These are phyloP conservation scores for Straminergon stramineum DNA, from an alignment of 225 moss, liverwort and hornwort genomes.

Conservation along the genomic window DNA sequence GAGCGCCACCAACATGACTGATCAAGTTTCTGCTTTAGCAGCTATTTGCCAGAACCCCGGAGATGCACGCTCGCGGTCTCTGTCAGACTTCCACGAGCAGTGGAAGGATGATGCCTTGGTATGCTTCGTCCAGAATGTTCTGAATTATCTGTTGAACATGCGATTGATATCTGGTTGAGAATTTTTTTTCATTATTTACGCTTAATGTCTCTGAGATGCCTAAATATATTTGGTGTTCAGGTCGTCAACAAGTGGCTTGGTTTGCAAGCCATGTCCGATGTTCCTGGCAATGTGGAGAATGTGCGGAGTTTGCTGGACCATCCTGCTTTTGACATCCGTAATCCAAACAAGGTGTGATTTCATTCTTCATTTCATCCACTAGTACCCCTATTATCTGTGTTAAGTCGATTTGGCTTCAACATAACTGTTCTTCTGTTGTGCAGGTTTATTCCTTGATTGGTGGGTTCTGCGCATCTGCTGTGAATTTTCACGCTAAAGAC, in stretches of 20 bases:
- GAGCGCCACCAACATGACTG: conserved; percentile 74
- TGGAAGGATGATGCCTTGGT: conserved; percentile 91
- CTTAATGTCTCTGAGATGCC: neutral
- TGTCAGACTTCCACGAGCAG: conserved; percentile 75
- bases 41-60: conserved; percentile 81
- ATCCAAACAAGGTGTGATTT: conserved; percentile 75
- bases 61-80: conserved; percentile 40
- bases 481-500: conserved; percentile 84
- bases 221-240: conserved; percentile 5
- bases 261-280: conserved; percentile 87
- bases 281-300: conserved; percentile 65
- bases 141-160: neutral
- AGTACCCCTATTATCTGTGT: neutral
- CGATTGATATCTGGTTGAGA: neutral
- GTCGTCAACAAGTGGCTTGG: conserved; percentile 94
- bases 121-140: neutral
- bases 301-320: conserved; percentile 67
- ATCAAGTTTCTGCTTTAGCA: conserved; percentile 78
- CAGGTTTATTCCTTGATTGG: conserved; percentile 91
- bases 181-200: neutral
- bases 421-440: neutral
- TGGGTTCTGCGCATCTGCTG: conserved; percentile 74
- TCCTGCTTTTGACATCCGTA: conserved; percentile 87
- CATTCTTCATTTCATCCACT: neutral
- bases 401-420: neutral